Evolutionary conservation across 108 stramenopile species (phyloP), one percentile per base, ranked within the genome.

Genomic region (Mediolabrus comicus): DNA sequence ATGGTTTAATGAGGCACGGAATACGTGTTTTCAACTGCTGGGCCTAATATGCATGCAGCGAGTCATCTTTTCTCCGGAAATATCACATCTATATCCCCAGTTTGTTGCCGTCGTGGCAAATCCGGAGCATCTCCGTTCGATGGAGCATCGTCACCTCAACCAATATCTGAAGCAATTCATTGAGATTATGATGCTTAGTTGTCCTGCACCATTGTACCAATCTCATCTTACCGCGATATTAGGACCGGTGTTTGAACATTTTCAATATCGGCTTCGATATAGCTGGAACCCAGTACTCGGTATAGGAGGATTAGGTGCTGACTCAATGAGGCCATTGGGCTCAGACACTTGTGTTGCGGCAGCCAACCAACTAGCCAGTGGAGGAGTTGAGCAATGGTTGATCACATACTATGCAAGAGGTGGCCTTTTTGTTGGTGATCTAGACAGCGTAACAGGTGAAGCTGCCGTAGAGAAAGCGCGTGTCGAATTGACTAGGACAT

Each of bases 81-180:
- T 95, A 10, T 53, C 84, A 8, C 66, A 72, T 41, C 34, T 86
- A 2, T 90, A 72, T 54, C 86, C 92, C 19, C 81, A 76, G 34
- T 55, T 95, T 25, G 91, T 93, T 6, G 61, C 83, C 1, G 77
- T 90, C 16, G 63, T 93, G 13, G 70, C 72, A n/a, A 85, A 91
- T 63, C 61, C 66, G 41, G 77, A 80, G 29, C 89, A 86, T 64
- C 70, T 95, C 33, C 75, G 74, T 12, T 75, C 87, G 0, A 92
- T 95, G 91, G 95, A 95, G 55, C 89, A 95, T 69, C 87, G 95
- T 36, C 95, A 95, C 69, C 74, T 89, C 41, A 87, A 73, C 16
- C 93, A 94, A 51, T 94, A 82, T 72, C 53, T 94, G 88, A 95
- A 95, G 56, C 90, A 92, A 64, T 90, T 95, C 39, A 79, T 92